Evolutionary conservation across 768 basidiomycete genomes (phyloP), one percentile per base, ranked within the genome.

Genomic region (Tephrocybe rancida): DNA sequence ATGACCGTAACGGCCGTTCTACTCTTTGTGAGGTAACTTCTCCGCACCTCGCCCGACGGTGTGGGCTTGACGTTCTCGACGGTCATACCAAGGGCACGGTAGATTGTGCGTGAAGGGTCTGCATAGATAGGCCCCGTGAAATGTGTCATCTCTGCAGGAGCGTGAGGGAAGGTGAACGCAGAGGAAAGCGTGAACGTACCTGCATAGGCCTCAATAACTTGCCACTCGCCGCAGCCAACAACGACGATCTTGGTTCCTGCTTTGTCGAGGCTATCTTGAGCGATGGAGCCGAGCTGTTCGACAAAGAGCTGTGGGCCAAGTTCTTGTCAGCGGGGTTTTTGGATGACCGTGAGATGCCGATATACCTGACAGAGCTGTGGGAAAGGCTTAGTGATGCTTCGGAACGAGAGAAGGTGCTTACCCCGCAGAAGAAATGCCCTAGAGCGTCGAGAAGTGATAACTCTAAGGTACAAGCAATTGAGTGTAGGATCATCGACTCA

Each of bases 371-470:
- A 81, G 45, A 48, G 65, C 79, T 76, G 51, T 3, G 38, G 19
- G 2, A 10, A 18, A 37, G 18, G 9, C 26, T 19, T 3, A 32
- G 32, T 34, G 37, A 41, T 35, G 45, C 37, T 21, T 34, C 25
- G 27, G 37, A 5, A 39, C n/a, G 16, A 29, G 5, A 29, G 43
- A 34, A 21, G 18, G 18, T 22, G 65, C 79, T 48, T 68, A 85
- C 84, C 16, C 83, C 84, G 56, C 86, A 86, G 60, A 85, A 84
- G 63, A 86, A 86, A 64, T 86, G 84, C 7, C 84, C 84, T 85
- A 32, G 13, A 44, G 5, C 24, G 14, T 26, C 9, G 8, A 10
- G 5, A 26, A 18, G 10, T 7, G 11, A 4, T 24, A 10, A 16
- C 9, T 3, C n/a, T 5, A 22, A 21, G 18, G 3, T 41, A 41